Evolutionary conservation across 495 filamentous ascomycete genomes (phyloP).

Genomic region (Cercophora samala): DNA sequence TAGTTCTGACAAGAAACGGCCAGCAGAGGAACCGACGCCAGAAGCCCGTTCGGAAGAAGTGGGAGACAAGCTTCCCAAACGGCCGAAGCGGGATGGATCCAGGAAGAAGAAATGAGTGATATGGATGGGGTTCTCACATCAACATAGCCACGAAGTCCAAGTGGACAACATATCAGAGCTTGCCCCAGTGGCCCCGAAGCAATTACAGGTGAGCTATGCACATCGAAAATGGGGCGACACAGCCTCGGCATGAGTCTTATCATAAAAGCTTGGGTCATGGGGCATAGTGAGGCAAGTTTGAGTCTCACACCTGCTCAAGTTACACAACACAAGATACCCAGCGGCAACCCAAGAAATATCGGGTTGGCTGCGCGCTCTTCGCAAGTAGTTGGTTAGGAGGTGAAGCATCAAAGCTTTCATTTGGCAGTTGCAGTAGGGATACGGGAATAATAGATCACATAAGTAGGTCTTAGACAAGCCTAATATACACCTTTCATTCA

Average conservation of each 20-base stretch:
- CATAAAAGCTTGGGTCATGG: not conserved
- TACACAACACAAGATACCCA: not conserved
- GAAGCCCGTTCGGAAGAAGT: slow-evolving; percentile 13
- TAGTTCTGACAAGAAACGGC: slow-evolving; percentile 38
- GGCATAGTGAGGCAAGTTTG: not conserved
- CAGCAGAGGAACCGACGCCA: slow-evolving; percentile 30
- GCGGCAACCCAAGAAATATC: not conserved
- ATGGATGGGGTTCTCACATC: not conserved
- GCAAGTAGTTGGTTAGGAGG: not conserved
- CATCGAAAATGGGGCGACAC: not conserved
- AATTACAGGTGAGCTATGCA: not conserved
- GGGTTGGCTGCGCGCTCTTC: not conserved
- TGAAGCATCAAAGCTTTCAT: not conserved
- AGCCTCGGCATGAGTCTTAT: not conserved
- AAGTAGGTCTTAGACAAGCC: not conserved
- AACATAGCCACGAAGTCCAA: not conserved
- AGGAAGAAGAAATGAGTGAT: slow-evolving; percentile 29
- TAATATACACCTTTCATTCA: no score
- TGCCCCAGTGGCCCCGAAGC: not conserved
- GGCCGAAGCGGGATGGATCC: slow-evolving; percentile 30
- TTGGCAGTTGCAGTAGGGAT: not conserved
- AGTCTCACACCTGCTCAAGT: not conserved
- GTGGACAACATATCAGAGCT: not conserved
- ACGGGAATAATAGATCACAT: not conserved
- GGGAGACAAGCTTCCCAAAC: slow-evolving; percentile 23